These are phyloP conservation scores for Ophiostoma ulmi DNA, from an alignment of 2,329 filamentous ascomycete species.

Conservation along the genomic window DNA sequence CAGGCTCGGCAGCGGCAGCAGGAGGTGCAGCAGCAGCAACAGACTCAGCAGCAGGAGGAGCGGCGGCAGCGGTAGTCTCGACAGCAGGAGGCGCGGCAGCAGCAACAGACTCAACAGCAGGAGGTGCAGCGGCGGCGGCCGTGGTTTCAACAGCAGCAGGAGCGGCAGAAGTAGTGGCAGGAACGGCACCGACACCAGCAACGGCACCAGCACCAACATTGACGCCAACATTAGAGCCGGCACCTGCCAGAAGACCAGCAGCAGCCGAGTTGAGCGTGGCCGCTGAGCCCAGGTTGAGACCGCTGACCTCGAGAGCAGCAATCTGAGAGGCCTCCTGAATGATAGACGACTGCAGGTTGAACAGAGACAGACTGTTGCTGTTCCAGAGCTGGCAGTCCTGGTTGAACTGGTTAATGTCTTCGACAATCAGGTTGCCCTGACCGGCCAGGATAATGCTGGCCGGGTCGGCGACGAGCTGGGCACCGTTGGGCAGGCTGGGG, in stretches of 20 bases:
- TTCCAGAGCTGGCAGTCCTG: conserved; percentile 34
- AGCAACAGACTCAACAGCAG: conserved; percentile 11
- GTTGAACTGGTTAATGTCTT: conserved; percentile 34
- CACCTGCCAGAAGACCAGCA: conserved; percentile 19
- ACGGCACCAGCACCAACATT: not conserved
- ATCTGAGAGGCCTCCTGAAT: conserved; percentile 34
- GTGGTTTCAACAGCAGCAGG: not conserved
- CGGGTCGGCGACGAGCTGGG: conserved; percentile 37
- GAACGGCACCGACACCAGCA: not conserved
- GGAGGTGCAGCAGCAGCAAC: not conserved
- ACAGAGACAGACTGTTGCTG: conserved; percentile 31
- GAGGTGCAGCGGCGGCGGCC: not conserved
- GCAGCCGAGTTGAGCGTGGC: conserved; percentile 23
- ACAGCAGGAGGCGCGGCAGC: conserved; percentile 18
- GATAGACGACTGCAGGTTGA: conserved; percentile 31
- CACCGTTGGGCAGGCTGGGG: conserved; percentile 31
- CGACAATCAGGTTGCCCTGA: conserved; percentile 35
- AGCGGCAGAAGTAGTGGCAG: not conserved
- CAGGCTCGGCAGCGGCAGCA: not conserved
- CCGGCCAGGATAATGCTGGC: conserved; percentile 38
- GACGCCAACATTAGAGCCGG: not conserved
- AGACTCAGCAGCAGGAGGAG: not conserved
- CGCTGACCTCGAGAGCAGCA: conserved; percentile 31
- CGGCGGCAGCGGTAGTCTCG: not conserved
- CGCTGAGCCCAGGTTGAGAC: conserved; percentile 28